phyloP scores from a whole-genome alignment of 2,329 filamentous ascomycete species.

The Thermothelomyces thermophilus region DNA sequence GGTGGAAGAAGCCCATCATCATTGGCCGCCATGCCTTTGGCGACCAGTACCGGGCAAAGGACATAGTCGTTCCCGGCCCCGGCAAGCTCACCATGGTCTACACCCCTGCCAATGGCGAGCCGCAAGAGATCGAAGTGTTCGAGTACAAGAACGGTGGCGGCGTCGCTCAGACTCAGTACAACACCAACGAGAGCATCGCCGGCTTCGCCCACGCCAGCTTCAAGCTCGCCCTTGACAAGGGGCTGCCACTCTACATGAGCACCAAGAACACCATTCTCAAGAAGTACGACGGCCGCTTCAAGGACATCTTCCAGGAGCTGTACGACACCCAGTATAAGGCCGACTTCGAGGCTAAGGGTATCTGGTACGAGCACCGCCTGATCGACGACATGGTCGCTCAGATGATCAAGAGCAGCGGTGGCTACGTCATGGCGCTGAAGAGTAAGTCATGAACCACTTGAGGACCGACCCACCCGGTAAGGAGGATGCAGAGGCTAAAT shows the following conservation, averaged over 20 bases:
- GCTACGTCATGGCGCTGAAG: slow-evolving; percentile 97
- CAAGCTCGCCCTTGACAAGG: slow-evolving; percentile 86
- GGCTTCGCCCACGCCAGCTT: slow-evolving; percentile 96
- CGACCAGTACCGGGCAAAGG: slow-evolving; percentile 97
- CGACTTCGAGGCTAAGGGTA: slow-evolving; percentile 82
- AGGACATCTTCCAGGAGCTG: slow-evolving; percentile 98
- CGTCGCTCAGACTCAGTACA: slow-evolving; percentile 94
- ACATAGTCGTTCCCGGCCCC: slow-evolving; percentile 72
- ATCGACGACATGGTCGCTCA: slow-evolving; percentile 99
- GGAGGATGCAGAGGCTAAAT: slow-evolving; percentile 16
- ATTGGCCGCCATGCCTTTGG: slow-evolving; percentile 98
- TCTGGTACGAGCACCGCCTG: slow-evolving; percentile 99
- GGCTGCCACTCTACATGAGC: slow-evolving; percentile 96
- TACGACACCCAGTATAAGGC: slow-evolving; percentile 83
- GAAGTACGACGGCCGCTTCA: slow-evolving; percentile 97
- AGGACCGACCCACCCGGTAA: too few species aligned
- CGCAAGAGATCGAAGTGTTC: slow-evolving; percentile 82
- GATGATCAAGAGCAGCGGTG: slow-evolving; percentile 98
- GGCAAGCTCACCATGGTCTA: slow-evolving; percentile 93
- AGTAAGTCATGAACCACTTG: slow-evolving; percentile 54
- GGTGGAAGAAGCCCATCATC: slow-evolving; percentile 99
- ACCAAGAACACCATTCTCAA: slow-evolving; percentile 99
- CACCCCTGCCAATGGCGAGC: slow-evolving; percentile 75
- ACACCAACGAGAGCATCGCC: slow-evolving; percentile 90
- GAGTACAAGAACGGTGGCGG: slow-evolving; percentile 82